Evolutionary conservation across 2,329 filamentous ascomycete genomes (phyloP).

Genomic region (Neonectria neomacrospora): DNA sequence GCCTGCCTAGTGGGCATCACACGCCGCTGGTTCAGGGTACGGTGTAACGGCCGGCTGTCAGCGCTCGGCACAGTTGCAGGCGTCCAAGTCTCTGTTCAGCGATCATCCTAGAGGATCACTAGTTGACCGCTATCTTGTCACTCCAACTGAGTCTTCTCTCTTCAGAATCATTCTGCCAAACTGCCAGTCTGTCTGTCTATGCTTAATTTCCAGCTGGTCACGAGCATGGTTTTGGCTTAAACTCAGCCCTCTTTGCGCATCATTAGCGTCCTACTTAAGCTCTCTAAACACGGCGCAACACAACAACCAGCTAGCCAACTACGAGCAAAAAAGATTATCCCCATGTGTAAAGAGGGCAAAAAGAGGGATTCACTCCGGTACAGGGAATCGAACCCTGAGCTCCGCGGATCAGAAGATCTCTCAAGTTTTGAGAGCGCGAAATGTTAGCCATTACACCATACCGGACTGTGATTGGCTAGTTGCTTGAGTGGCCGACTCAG

Average conservation of each 20-base stretch:
- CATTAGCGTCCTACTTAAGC: no score
- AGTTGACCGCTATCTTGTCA: no score
- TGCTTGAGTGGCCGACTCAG: neutral
- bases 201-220: neutral
- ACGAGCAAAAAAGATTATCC: constrained; percentile 1
- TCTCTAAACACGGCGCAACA: no score
- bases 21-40: no score
- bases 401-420: constrained; percentile 37
- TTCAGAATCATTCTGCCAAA: no score
- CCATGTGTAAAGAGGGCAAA: neutral
- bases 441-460: constrained; percentile 51
- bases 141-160: no score
- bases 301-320: neutral
- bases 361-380: constrained; percentile 33
- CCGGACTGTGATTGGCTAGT: constrained; percentile 35
- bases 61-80: no score
- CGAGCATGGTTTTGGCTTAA: neutral
- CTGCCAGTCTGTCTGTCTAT: neutral
- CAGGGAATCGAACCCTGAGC: constrained; percentile 46
- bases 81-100: no score
- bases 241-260: no score
- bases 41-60: no score
- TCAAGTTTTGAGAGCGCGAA: constrained; percentile 47
- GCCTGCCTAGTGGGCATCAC: no score
- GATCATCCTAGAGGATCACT: no score